Evolutionary conservation across 2,329 filamentous ascomycete species (phyloP).

Genomic region (Colletotrichum musae): DNA sequence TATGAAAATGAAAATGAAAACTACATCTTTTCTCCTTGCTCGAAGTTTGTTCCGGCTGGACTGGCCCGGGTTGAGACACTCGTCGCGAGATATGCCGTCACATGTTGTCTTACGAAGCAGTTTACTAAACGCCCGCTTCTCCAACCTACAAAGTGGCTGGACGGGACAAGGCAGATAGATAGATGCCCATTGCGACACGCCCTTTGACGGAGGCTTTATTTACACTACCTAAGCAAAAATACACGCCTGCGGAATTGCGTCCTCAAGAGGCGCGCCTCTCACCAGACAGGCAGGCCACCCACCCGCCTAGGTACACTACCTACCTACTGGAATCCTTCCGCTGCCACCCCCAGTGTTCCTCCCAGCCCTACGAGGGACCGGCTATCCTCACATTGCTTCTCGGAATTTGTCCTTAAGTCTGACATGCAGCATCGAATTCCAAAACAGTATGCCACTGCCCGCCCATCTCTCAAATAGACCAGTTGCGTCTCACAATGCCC

Average conservation of each 20-base stretch:
- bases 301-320: neutral
- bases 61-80: conserved; percentile 4
- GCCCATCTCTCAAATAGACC: conserved; percentile 29
- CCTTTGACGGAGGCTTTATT: conserved; percentile 2
- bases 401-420: conserved; percentile 29
- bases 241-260: conserved; percentile 19
- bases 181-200: neutral
- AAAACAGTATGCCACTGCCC: conserved; percentile 31
- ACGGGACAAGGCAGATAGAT: conserved; percentile 2
- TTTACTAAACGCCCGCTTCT: neutral
- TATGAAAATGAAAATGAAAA: neutral
- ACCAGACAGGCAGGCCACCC: conserved; percentile 9
- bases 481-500: conserved; percentile 23
- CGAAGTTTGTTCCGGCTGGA: conserved; percentile 1
- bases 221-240: neutral
- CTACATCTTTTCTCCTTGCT: conserved; percentile 4
- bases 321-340: conserved; percentile 35
- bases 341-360: conserved; percentile 36
- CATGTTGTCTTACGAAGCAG: neutral
- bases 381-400: conserved; percentile 21
- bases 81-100: conserved; percentile 9
- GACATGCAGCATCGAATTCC: conserved; percentile 38
- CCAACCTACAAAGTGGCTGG: conserved; percentile 11
- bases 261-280: neutral
- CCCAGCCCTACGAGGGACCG: conserved; percentile 39